These are phyloP conservation scores for Solanum stenotomum DNA, from an alignment of 257 asterid species.

Conservation along the genomic window DNA sequence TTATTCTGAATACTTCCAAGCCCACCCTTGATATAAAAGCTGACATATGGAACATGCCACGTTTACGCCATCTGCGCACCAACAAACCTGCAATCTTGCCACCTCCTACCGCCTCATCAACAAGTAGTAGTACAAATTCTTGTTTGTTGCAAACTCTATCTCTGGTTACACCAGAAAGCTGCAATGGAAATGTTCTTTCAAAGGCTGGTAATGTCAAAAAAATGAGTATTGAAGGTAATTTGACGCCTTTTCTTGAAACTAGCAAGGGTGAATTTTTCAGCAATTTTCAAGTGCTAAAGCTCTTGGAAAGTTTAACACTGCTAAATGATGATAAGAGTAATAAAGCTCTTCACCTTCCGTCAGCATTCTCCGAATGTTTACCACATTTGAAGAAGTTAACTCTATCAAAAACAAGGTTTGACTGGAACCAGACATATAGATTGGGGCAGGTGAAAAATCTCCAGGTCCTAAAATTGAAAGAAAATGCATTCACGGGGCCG, in stretches of 20 bases:
- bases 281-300: constrained; percentile 17
- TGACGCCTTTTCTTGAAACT: constrained; percentile 11
- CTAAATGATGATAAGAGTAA: constrained; percentile 29
- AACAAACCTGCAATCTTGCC: too few relatives aligned
- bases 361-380: constrained; percentile 21
- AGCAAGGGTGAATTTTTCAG: constrained; percentile 19
- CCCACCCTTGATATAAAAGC: too few relatives aligned
- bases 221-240: constrained; percentile 38
- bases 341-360: constrained; percentile 18
- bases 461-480: constrained; percentile 29
- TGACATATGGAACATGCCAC: too few relatives aligned
- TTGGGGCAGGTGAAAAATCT: constrained; percentile 39
- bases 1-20: background rate
- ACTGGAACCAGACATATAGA: constrained; percentile 34
- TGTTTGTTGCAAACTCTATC: constrained; percentile 45
- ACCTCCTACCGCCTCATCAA: too few relatives aligned
- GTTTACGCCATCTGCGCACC: too few relatives aligned
- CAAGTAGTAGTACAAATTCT: background rate
- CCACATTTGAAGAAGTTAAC: constrained; percentile 40
- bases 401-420: constrained; percentile 27
- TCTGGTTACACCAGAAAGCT: constrained; percentile 49
- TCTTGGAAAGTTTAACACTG: constrained; percentile 38
- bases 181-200: constrained; percentile 37
- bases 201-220: constrained; percentile 32
- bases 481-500: background rate